Percentiles rank a stretch among this genome's conserved stretches.
These are phyloP conservation scores for Ganoderma resinaceum DNA, from an alignment of 1,284 basidiomycete species.

Conservation along the genomic window DNA sequence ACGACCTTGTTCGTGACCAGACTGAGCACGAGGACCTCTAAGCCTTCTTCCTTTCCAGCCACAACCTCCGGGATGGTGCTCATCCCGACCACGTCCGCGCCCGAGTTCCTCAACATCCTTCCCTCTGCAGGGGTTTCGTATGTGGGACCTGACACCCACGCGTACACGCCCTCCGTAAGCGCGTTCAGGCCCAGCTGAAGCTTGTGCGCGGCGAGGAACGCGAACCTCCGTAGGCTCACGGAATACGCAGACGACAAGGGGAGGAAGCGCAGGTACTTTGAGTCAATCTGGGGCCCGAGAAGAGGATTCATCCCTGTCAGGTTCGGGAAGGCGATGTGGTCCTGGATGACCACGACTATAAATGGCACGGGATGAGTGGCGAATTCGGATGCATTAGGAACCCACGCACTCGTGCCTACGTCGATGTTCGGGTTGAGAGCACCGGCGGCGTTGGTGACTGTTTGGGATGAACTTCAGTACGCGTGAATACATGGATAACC, in stretches of 20 bases:
- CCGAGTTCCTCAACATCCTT: constrained; percentile 71
- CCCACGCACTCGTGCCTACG: constrained; percentile 78
- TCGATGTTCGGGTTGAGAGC: constrained; percentile 73
- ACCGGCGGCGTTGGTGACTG: constrained; percentile 89
- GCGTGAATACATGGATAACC: background rate
- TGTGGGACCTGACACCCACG: constrained; percentile 86
- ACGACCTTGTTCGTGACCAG: constrained; percentile 87
- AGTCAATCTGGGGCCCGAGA: constrained; percentile 68
- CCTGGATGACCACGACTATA: constrained; percentile 80
- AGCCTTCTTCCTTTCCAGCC: constrained; percentile 75
- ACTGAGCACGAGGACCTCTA: constrained; percentile 79
- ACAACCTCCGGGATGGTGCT: constrained; percentile 92
- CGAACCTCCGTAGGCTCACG: constrained; percentile 65
- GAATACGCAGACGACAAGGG: constrained; percentile 85
- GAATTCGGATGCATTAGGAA: background rate
- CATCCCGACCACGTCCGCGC: constrained; percentile 89
- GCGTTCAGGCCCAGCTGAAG: constrained; percentile 54
- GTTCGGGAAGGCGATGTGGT: constrained; percentile 84
- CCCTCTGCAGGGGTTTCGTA: constrained; percentile 88
- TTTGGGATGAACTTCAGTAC: background rate
- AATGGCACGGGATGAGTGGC: constrained; percentile 3
- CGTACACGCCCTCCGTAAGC: constrained; percentile 81
- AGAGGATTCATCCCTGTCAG: constrained; percentile 82
- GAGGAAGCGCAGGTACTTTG: constrained; percentile 71
- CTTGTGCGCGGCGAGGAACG: constrained; percentile 71